Base-by-base conservation (phyloP, 1,284 basidiomycete species). In the Somion occarium region DNA sequence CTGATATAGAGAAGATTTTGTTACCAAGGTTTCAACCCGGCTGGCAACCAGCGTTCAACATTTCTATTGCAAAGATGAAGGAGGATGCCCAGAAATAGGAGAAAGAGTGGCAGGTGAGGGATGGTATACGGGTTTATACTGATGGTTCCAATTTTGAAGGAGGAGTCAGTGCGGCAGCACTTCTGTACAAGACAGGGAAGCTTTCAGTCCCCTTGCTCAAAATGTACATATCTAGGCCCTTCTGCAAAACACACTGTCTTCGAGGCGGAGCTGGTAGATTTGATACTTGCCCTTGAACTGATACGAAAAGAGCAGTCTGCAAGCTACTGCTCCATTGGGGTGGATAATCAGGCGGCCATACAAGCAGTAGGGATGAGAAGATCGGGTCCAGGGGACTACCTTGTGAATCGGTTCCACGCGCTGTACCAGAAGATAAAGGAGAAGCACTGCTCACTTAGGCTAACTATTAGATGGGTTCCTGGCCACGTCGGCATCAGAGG, bases 271-370 rank as follows among this genome's bases (percentile, higher is more conserved):
- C 5, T 51, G 7, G 27, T 38, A 5, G 49, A 27, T 9, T 9
- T 46, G 7, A 51, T 51, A 9, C 19, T 51, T 11, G 49, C 20
- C 5, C n/a, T 51, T 13, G 25, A 37, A 3, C 30, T 51, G 3
- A 11, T 46, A 9, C 4, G 44, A n/a, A 24, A 23, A 15, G 24
- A 51, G 24, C 23, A 11, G 5, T 7, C n/a, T 24, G 15, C 42
- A 5, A 23, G 20, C 3, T 18, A 19, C 5, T 27, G n/a, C 25
- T 46, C 49, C 3, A 45, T 54, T n/a, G 53, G 46, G 5, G 18
- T 26, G 2, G 61, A 63, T 52, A 61, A 60, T 49, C 56, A 60
- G 44, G 48, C 63, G 0, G 56, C 57, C 1, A 56, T 64, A 37
- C 34, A 48, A 3, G 50, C 55, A 5, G 44, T 52, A 11, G 34